These are phyloP conservation scores for Suillus subluteus DNA, from an alignment of 768 basidiomycete genomes.

Conservation along the genomic window DNA sequence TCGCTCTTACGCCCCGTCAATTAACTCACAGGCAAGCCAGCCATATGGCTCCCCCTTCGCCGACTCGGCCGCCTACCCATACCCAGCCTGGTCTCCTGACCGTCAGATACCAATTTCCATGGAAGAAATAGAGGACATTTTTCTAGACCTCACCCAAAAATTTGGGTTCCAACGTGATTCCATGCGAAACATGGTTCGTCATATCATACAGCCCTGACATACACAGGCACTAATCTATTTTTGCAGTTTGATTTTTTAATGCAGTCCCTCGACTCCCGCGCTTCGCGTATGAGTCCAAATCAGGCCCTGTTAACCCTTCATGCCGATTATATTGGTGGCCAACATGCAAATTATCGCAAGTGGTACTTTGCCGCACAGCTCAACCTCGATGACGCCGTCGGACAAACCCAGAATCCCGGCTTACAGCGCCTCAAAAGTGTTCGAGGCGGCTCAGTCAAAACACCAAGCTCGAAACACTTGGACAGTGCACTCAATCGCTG, in stretches of 20 bases:
- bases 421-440: constrained; percentile 87
- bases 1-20: constrained; percentile 58
- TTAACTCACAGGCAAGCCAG: constrained; percentile 63
- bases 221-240: constrained; percentile 1
- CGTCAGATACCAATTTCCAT: constrained; percentile 95
- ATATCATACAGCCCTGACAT: not conserved
- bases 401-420: constrained; percentile 92
- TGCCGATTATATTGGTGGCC: constrained; percentile 98
- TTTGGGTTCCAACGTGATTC: constrained; percentile 98
- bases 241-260: constrained; percentile 93
- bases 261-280: constrained; percentile 95
- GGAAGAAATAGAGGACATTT: constrained; percentile 98
- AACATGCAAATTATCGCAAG: constrained; percentile 98
- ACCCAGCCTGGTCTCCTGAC: constrained; percentile 94
- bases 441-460: constrained; percentile 56
- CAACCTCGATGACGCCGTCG: constrained; percentile 98
- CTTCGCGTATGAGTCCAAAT: constrained; percentile 97
- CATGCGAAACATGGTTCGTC: constrained; percentile 88
- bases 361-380: constrained; percentile 99
- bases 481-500: constrained; percentile 93
- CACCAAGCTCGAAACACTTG: constrained; percentile 74
- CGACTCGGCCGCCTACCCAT: constrained; percentile 68
- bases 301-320: constrained; percentile 96
- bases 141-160: constrained; percentile 97
- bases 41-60: constrained; percentile 62